These are phyloP conservation scores for Bryoerythrophyllum caledonicum DNA, from an alignment of 225 moss, liverwort and hornwort species.

Conservation along the genomic window DNA sequence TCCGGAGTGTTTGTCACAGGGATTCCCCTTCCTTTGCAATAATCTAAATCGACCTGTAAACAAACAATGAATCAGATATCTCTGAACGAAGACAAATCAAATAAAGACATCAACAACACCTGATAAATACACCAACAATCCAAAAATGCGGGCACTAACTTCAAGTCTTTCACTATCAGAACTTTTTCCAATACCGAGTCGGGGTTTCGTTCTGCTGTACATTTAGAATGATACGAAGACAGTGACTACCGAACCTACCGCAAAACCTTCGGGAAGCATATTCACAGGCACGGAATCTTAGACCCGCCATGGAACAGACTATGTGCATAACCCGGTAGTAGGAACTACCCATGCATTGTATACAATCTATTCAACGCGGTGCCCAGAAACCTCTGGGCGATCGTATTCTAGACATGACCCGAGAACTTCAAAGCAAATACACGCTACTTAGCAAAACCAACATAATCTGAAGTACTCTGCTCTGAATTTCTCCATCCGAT, in stretches of 20 bases:
- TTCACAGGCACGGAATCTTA: not conserved
- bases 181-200: not conserved
- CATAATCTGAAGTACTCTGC: not conserved
- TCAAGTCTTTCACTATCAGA: not conserved
- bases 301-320: not conserved
- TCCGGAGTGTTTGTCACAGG: constrained; percentile 73
- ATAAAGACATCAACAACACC: not conserved
- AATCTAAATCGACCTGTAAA: constrained; percentile 45
- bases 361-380: not conserved
- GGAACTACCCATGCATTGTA: not conserved
- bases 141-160: not conserved
- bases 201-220: not conserved
- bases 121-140: not conserved
- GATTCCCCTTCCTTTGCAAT: constrained; percentile 55
- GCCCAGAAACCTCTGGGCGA: not conserved
- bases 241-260: not conserved
- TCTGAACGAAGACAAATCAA: not conserved
- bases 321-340: not conserved
- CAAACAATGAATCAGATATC: constrained; percentile 3
- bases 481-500: not conserved
- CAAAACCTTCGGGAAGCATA: not conserved
- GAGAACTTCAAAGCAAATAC: not conserved
- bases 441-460: too few species aligned
- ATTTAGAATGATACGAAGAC: not conserved
- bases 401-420: not conserved